These are phyloP conservation scores for Fusarium setosum DNA, from an alignment of 2,329 filamentous ascomycete species.

Conservation along the genomic window DNA sequence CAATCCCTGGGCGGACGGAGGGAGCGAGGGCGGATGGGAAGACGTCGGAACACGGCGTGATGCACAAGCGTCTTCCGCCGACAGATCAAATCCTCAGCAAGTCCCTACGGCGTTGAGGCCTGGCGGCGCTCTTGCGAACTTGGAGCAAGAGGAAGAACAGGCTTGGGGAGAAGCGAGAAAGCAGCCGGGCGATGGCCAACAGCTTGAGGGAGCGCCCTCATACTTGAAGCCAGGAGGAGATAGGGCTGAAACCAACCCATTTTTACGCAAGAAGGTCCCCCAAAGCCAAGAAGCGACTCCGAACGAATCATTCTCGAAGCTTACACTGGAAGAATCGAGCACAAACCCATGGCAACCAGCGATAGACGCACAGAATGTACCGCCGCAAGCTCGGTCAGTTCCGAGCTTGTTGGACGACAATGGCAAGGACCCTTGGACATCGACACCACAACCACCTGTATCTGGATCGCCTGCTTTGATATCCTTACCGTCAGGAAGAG, in stretches of 20 bases:
- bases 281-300: conserved; percentile 42
- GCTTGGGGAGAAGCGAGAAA: conserved; percentile 46
- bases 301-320: conserved; percentile 54
- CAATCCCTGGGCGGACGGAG: conserved; percentile 41
- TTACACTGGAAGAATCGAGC: conserved; percentile 55
- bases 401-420: conserved; percentile 40
- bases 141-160: conserved; percentile 45
- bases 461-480: conserved; percentile 48
- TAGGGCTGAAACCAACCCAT: conserved; percentile 63
- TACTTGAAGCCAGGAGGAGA: conserved; percentile 48
- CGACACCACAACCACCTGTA: conserved; percentile 42
- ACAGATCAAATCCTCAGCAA: conserved; percentile 14
- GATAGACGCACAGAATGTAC: conserved; percentile 35
- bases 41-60: conserved; percentile 34
- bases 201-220: conserved; percentile 43
- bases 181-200: conserved; percentile 18
- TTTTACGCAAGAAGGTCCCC: conserved; percentile 60
- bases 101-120: conserved; percentile 49
- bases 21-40: conserved; percentile 38
- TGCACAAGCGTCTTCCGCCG: conserved; percentile 4
- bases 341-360: conserved; percentile 50
- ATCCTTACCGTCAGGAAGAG: conserved; percentile 52
- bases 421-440: conserved; percentile 44
- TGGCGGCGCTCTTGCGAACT: conserved; percentile 38
- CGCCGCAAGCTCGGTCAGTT: conserved; percentile 9